A percentile compares a stretch with the other conserved stretches of the same genome.
Evolutionary conservation across 441 rosid species (phyloP).

Genomic region (Gossypium gossypioides): DNA sequence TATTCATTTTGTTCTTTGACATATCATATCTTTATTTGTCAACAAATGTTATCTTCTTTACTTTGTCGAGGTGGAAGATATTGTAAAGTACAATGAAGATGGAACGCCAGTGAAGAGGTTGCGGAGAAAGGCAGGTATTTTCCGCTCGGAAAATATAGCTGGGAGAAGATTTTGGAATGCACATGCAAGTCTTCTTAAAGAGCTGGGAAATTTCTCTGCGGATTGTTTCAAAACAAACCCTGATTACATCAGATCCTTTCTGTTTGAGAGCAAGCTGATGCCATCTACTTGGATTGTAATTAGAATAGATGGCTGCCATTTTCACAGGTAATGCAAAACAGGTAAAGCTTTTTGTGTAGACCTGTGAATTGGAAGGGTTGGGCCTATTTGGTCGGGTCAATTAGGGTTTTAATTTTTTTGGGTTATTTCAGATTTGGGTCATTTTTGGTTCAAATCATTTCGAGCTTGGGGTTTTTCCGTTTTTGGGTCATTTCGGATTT

Average conservation of each 20-base stretch:
- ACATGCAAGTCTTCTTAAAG: constrained; percentile 39
- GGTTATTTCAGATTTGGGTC: too few relatives aligned
- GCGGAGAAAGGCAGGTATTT: constrained; percentile 44
- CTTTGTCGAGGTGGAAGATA: constrained; percentile 54
- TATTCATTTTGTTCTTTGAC: background rate
- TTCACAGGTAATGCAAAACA: constrained; percentile 70
- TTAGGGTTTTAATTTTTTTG: too few relatives aligned
- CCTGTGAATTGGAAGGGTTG: too few relatives aligned
- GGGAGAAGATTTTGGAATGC: constrained; percentile 68
- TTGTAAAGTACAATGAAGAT: constrained; percentile 58
- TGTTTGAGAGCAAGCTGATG: constrained; percentile 65
- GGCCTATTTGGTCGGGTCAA: too few relatives aligned
- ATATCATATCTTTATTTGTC: background rate
- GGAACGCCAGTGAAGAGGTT: constrained; percentile 68
- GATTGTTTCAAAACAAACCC: constrained; percentile 52
- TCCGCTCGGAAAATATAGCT: constrained; percentile 56
- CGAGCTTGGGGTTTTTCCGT: too few relatives aligned
- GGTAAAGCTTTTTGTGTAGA: constrained; percentile 28
- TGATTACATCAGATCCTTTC: constrained; percentile 54
- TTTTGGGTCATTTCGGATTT: too few relatives aligned
- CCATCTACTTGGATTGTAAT: constrained; percentile 74
- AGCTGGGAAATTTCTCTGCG: constrained; percentile 48
- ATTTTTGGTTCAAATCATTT: too few relatives aligned
- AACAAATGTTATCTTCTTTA: background rate
- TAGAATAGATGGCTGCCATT: constrained; percentile 90